phyloP scores from a whole-genome alignment of 345 rosid species.

The Raphanus sativus region DNA sequence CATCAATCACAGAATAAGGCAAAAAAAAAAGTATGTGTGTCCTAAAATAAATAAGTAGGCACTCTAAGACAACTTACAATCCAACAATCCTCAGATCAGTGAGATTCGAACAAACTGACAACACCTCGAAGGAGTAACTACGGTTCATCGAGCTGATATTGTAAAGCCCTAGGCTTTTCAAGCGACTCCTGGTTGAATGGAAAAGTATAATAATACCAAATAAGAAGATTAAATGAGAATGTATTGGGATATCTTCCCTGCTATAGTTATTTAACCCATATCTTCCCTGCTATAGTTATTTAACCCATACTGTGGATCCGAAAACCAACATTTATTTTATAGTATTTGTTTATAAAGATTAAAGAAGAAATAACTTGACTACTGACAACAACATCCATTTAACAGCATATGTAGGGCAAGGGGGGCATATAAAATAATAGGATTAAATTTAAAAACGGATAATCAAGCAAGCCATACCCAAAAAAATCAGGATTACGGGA shows the following conservation, averaged over 20 bases:
- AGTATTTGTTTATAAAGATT: no score
- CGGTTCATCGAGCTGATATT: constrained; percentile 63
- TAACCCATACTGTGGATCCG: not conserved
- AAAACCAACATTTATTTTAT: no score
- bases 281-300: no score
- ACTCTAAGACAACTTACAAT: constrained; percentile 56
- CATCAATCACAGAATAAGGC: no score
- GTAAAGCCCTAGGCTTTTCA: constrained; percentile 71
- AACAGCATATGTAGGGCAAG: not conserved
- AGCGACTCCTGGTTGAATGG: constrained; percentile 45
- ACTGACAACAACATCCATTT: not conserved
- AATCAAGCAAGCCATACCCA: constrained; percentile 17
- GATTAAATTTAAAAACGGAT: not conserved
- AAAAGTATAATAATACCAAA: constrained; percentile 11
- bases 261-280: constrained; percentile 4
- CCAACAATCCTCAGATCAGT: constrained; percentile 79
- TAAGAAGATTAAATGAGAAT: not conserved
- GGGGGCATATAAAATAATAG: not conserved
- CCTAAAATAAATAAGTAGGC: not conserved
- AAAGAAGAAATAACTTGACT: no score
- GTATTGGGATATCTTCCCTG: not conserved
- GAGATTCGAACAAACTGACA: constrained; percentile 62
- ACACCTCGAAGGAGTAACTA: constrained; percentile 51
- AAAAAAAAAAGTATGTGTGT: no score
- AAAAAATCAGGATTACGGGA: constrained; percentile 27